These are phyloP conservation scores for Pythium phragmiticola DNA, from an alignment of 352 stramenopile species.

Conservation along the genomic window DNA sequence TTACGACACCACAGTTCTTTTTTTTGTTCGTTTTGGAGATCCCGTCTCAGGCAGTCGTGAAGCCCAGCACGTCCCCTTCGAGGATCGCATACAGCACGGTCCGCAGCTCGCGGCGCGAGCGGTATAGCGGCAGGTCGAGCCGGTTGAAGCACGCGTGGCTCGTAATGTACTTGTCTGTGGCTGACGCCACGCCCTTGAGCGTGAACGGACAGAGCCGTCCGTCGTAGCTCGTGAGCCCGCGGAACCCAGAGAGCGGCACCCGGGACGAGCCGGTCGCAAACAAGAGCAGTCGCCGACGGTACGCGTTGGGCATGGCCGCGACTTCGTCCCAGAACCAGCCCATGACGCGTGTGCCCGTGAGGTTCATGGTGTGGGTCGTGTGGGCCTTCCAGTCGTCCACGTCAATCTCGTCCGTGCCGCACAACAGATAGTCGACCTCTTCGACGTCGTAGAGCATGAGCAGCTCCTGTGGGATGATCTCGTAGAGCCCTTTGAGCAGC, in stretches of 20 bases:
- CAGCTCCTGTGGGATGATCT: slow-evolving; percentile 93
- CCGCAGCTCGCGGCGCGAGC: slow-evolving; percentile 53
- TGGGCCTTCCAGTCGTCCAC: slow-evolving; percentile 94
- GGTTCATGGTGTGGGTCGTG: slow-evolving; percentile 58
- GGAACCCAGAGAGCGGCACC: slow-evolving; percentile 74
- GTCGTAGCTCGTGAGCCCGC: slow-evolving; percentile 79
- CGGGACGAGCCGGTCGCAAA: slow-evolving; percentile 80
- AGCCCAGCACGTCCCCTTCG: slow-evolving; percentile 29
- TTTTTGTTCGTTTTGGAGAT: too few species aligned
- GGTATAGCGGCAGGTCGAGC: slow-evolving; percentile 90
- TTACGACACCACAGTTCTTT: too few species aligned
- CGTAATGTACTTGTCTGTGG: slow-evolving; percentile 23
- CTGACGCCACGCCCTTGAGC: slow-evolving; percentile 43
- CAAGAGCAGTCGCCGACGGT: slow-evolving; percentile 68
- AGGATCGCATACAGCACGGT: slow-evolving; percentile 31
- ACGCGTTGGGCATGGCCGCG: slow-evolving; percentile 81
- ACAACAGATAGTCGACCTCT: slow-evolving; percentile 96
- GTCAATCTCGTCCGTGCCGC: slow-evolving; percentile 93
- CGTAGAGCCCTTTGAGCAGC: slow-evolving; percentile 93
- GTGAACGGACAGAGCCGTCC: slow-evolving; percentile 73
- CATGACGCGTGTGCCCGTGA: slow-evolving; percentile 36
- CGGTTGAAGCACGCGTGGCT: slow-evolving; percentile 35
- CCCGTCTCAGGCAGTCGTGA: slow-evolving; percentile 19
- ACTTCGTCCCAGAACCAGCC: slow-evolving; percentile 98
- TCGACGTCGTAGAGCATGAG: slow-evolving; percentile 96